Conservation (phyloP, 164 flowering plant genomes). For the Annona squamosa region DNA sequence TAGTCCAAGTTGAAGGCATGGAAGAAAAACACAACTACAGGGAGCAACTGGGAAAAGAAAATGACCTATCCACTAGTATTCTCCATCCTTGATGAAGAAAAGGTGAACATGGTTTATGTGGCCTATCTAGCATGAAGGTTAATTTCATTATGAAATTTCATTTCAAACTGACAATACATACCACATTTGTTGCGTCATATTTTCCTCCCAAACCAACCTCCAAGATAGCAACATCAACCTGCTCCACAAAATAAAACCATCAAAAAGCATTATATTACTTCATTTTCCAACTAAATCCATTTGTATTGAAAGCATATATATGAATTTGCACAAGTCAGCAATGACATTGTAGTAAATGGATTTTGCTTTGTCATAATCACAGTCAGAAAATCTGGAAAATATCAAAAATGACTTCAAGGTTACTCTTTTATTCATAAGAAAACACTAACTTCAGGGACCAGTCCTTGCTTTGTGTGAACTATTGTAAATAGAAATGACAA, state of each 20-base stretch:
- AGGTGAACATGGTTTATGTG: too few relatives aligned
- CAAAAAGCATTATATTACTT: background rate
- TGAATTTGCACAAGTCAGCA: background rate
- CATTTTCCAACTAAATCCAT: background rate
- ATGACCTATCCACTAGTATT: too few relatives aligned
- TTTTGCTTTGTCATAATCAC: background rate
- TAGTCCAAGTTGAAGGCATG: too few relatives aligned
- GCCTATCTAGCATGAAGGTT: too few relatives aligned
- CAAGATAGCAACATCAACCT: slow-evolving; percentile 96
- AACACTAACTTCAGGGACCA: background rate
- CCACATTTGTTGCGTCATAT: slow-evolving; percentile 98
- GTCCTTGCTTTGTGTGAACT: background rate
- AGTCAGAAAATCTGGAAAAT: background rate
- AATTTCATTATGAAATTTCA: too few relatives aligned
- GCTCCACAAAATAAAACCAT: slow-evolving; percentile 13
- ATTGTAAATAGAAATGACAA: too few relatives aligned
- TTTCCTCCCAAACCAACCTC: slow-evolving; percentile 98
- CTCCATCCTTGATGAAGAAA: too few relatives aligned
- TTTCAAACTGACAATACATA: slow-evolving; percentile 25
- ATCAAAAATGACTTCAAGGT: background rate
- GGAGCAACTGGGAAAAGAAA: too few relatives aligned
- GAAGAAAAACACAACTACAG: too few relatives aligned
- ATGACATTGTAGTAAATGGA: background rate
- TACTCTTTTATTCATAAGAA: background rate
- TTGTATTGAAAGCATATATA: background rate